These are phyloP conservation scores for Leccinum pallidistipes DNA, from an alignment of 1,284 basidiomycete genomes.

Conservation along the genomic window DNA sequence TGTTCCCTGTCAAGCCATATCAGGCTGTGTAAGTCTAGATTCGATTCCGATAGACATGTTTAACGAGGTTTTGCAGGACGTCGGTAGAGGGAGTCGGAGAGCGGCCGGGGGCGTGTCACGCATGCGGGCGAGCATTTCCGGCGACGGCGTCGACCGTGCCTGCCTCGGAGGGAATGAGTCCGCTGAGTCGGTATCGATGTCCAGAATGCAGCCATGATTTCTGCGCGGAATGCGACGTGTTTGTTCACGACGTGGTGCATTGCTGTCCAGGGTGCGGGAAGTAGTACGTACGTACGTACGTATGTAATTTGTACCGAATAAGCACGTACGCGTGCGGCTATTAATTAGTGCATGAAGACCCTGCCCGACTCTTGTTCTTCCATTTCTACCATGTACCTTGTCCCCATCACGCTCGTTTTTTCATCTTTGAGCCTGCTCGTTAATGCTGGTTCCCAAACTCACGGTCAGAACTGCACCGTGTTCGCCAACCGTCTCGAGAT, in stretches of 20 bases:
- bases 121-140: slow-evolving; percentile 69
- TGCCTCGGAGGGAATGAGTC: slow-evolving; percentile 67
- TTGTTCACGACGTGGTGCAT: slow-evolving; percentile 73
- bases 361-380: not conserved
- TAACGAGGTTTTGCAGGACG: slow-evolving; percentile 34
- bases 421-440: slow-evolving; percentile 34
- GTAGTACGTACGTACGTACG: slow-evolving; percentile 10
- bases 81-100: slow-evolving; percentile 39
- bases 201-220: slow-evolving; percentile 54
- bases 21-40: slow-evolving; percentile 64
- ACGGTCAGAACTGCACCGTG: slow-evolving; percentile 51
- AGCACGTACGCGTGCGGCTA: not conserved
- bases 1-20: slow-evolving; percentile 88
- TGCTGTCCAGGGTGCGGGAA: slow-evolving; percentile 64
- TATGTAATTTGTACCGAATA: not conserved
- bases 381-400: slow-evolving; percentile 8
- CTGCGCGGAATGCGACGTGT: slow-evolving; percentile 76
- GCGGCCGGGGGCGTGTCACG: slow-evolving; percentile 56
- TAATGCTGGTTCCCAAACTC: slow-evolving; percentile 44
- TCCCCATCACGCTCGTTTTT: slow-evolving; percentile 43
- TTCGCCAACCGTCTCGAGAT: slow-evolving; percentile 65
- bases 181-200: slow-evolving; percentile 79
- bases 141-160: slow-evolving; percentile 35
- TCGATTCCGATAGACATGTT: slow-evolving; percentile 3
- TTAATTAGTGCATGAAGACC: not conserved